Base-by-base conservation (phyloP, 73 alveolate species). In the Tetrahymena malaccensis region DNA sequence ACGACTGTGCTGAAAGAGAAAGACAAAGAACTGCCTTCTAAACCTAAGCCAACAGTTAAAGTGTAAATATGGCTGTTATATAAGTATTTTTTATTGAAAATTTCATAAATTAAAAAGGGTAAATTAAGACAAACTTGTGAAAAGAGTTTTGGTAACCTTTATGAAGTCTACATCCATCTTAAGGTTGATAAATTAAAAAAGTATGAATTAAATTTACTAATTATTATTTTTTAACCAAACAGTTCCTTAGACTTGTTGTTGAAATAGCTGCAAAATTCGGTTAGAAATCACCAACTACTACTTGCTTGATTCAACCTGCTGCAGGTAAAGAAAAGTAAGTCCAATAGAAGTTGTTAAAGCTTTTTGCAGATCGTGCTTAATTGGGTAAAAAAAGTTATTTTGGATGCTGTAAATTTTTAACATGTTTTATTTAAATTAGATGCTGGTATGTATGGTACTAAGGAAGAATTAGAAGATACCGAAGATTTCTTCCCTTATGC, bases 401-500 rank as follows among this genome's bases (percentile, higher is more conserved):
- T 12, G 0, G 25, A 4, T 5, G 13, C 89, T 95, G 95, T 89
- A 85, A 17, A 34, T 85, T 25, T 35, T 95, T 33, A 43, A 95
- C 94, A 1, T 93, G 50, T 89, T 43, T 31, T 44, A 89, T 38
- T 93, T 85, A 95, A 70, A 70, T n/a, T 70, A 85, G 94, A 43
- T 93, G 96, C 94, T 84, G 98, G 97, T 13, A 95, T 98, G 97
- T 98, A 96, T 94, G 98, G 99, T 35, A 94, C 98, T 15, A 97
- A 96, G 94, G 99, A 97, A 58, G 99, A 98, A 84, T 94, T 96
- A 27, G 98, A 98, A 43, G 99, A 97, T 57, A 96, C 98, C 10
- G 99, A 98, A 57, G 99, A 98, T 94, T 98, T 97, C 98, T 98
- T 96, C 98, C 99, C 99, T 93, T 98, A 97, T 95, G 99, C 97